Conservation (phyloP, 2,329 filamentous ascomycete species). For the Pseudogymnoascus sp. region DNA sequence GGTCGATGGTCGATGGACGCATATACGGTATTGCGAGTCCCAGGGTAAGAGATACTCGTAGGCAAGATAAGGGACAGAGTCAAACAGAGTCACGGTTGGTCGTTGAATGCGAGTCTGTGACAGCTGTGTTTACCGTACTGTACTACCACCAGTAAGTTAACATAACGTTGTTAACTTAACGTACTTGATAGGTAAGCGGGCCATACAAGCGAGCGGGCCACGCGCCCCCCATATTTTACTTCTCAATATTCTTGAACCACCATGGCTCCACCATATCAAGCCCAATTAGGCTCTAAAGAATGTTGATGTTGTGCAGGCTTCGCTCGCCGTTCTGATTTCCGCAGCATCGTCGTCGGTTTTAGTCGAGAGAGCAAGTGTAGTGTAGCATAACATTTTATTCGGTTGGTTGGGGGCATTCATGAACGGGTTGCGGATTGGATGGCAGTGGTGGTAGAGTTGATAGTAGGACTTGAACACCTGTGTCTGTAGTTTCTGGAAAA, state of each 20-base stretch:
- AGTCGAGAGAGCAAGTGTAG: neutral
- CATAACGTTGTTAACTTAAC: too few relatives aligned
- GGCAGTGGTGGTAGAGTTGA: neutral
- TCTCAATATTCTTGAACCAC: too few relatives aligned
- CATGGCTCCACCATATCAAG: too few relatives aligned
- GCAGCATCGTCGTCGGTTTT: neutral
- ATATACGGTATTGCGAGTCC: neutral
- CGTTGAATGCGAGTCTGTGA: neutral
- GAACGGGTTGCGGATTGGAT: neutral
- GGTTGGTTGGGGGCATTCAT: neutral
- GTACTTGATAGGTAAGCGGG: too few relatives aligned
- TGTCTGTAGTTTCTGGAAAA: neutral
- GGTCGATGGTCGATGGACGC: neutral
- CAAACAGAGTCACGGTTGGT: neutral
- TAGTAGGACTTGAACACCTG: neutral
- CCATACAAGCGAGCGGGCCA: too few relatives aligned
- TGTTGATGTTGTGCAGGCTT: neutral
- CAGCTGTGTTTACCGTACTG: neutral
- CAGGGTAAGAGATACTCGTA: neutral
- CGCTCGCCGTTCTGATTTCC: neutral
- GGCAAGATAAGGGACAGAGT: neutral
- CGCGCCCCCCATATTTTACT: too few relatives aligned
- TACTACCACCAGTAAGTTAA: neutral
- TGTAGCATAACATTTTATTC: neutral
- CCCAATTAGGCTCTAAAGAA: neutral